phyloP scores from a whole-genome alignment of 768 basidiomycete genomes.

The Tephrocybe sp. region DNA sequence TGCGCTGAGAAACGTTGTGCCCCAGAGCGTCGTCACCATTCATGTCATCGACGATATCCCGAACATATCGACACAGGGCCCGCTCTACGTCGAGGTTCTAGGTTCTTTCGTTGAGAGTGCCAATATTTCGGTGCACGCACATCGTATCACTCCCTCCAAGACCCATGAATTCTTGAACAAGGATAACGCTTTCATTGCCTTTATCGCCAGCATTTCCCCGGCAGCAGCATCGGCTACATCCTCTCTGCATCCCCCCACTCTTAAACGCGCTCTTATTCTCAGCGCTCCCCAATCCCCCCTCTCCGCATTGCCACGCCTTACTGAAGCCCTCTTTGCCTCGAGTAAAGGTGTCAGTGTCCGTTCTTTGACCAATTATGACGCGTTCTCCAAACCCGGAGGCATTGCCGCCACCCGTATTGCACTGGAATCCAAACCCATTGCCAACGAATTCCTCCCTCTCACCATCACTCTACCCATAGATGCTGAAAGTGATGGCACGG shows the following conservation, averaged over 20 bases:
- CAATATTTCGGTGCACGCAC: constrained; percentile 45
- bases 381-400: constrained; percentile 70
- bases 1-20: constrained; percentile 58
- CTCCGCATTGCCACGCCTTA: constrained; percentile 49
- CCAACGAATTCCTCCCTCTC: constrained; percentile 45
- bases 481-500: constrained; percentile 38
- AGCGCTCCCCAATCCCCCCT: constrained; percentile 56
- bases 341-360: constrained; percentile 53
- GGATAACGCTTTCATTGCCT: constrained; percentile 41
- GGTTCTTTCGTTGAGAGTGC: constrained; percentile 45
- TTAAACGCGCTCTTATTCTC: constrained; percentile 67
- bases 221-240: constrained; percentile 32
- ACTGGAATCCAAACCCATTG: constrained; percentile 47
- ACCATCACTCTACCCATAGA: constrained; percentile 57
- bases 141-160: constrained; percentile 57
- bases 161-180: constrained; percentile 49
- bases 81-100: constrained; percentile 72
- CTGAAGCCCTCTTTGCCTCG: constrained; percentile 57
- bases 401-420: constrained; percentile 66
- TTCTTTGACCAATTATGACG: constrained; percentile 68
- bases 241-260: constrained; percentile 40
- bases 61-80: constrained; percentile 55
- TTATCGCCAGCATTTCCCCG: constrained; percentile 33
- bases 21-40: constrained; percentile 53
- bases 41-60: constrained; percentile 82